Evolutionary conservation across 768 basidiomycete species (phyloP), one percentile per base, ranked within the genome.

Genomic region (Lactifluus pinguis): DNA sequence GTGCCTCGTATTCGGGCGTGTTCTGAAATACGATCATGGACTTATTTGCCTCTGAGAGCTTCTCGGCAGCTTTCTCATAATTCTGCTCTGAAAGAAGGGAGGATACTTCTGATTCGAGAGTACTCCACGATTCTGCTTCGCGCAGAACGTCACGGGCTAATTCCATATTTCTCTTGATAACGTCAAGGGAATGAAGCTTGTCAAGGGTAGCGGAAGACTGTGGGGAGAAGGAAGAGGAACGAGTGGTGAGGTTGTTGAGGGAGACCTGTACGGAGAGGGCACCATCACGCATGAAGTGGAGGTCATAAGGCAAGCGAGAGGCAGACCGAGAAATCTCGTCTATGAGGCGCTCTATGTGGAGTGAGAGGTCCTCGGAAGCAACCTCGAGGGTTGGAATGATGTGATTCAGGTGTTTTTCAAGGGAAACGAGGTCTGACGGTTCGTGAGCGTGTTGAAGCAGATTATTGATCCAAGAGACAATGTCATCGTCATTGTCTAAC

Each of bases 61-160:
- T 78, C 64, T 89, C 87, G n/a, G 95, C 95, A 0, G 95, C 95
- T 69, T 94, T 93, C 53, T 82, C 82, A 69, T 91, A 95, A 65
- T 79, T 84, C 67, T 82, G 80, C 66, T 93, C 89, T 14, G 79
- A 74, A 45, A 98, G 79, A n/a, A 95, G 80, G 2, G 87, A 78
- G 0, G 89, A 90, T 50, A 97, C 88, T 74, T 99, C 97, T 39
- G 88, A 80, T 71, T 98, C 97, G 49, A 99, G 80, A 2, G 92
- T 91, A 59, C 87, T 90, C 97, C 97, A 99, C 65, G 87, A 91
- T 76, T 98, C 95, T 13, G 97, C 95, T 70, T 98, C 95, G 29
- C 87, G 83, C 39, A 98, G 74, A 17, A 98, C 93, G 63, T 92
- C 92, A 38, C 94, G 79, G 1, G 92, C 82, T 0, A 85, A 84